Evolutionary conservation across 2,329 filamentous ascomycete genomes (phyloP).

Genomic region (Xylaria sp.): DNA sequence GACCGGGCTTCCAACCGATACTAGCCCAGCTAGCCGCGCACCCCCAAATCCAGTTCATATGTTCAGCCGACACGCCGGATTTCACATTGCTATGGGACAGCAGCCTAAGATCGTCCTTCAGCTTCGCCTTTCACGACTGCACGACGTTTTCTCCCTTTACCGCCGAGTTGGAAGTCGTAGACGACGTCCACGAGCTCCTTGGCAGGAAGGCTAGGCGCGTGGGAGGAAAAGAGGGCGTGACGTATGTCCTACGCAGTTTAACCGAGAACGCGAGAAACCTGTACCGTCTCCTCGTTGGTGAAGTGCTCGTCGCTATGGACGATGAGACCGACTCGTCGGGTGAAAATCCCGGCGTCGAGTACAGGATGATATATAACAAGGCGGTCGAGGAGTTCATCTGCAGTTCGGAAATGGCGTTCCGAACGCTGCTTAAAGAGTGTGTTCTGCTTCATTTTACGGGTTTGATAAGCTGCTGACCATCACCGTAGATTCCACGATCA

Average conservation of each 20-base stretch:
- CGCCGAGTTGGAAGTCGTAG: slow-evolving; percentile 80
- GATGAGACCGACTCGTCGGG: slow-evolving; percentile 59
- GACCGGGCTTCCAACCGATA: slow-evolving; percentile 69
- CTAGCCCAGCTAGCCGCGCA: slow-evolving; percentile 79
- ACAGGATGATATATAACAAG: slow-evolving; percentile 90
- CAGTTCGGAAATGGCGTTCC: slow-evolving; percentile 93
- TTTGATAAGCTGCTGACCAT: slow-evolving; percentile 3
- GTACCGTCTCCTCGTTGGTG: slow-evolving; percentile 82
- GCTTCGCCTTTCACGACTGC: slow-evolving; percentile 90
- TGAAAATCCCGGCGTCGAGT: slow-evolving; percentile 79
- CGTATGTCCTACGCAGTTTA: slow-evolving; percentile 86
- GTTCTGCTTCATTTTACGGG: slow-evolving; percentile 42
- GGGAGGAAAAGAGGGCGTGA: slow-evolving; percentile 88
- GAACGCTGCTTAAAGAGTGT: slow-evolving; percentile 90
- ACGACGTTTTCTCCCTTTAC: slow-evolving; percentile 83
- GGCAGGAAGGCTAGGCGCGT: slow-evolving; percentile 79
- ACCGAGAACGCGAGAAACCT: slow-evolving; percentile 90
- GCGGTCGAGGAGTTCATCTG: slow-evolving; percentile 97
- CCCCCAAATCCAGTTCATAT: slow-evolving; percentile 72
- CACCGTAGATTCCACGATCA: slow-evolving; percentile 85
- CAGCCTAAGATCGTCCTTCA: slow-evolving; percentile 78
- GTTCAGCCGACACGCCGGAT: slow-evolving; percentile 85
- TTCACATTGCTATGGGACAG: slow-evolving; percentile 91
- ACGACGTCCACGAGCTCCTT: slow-evolving; percentile 86
- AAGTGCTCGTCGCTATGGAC: slow-evolving; percentile 75